phyloP scores from a whole-genome alignment of 2,329 filamentous ascomycete species.

The Tolypocladium inflatum region DNA sequence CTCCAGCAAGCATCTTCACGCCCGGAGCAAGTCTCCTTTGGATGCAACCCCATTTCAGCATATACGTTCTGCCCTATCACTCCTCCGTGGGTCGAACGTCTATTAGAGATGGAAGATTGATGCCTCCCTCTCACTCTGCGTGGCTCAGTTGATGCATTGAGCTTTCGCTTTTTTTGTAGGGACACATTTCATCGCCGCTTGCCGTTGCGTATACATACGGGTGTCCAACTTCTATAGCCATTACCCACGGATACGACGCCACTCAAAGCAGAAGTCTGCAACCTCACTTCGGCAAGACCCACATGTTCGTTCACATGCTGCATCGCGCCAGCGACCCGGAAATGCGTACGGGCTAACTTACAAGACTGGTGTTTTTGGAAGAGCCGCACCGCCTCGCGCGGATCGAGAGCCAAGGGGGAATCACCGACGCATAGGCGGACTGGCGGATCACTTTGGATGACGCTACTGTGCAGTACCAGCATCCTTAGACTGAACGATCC shows the following conservation, averaged over 20 bases:
- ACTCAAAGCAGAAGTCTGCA: not conserved
- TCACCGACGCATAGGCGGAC: no score
- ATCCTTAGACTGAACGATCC: no score
- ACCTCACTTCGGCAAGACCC: no score
- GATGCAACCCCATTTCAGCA: constrained; percentile 37
- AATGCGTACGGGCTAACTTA: no score
- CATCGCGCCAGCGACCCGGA: no score
- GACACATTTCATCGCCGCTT: constrained; percentile 22
- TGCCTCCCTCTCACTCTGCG: constrained; percentile 42
- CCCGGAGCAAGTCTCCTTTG: not conserved
- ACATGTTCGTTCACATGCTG: no score
- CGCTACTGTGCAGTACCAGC: no score
- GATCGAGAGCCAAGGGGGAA: no score
- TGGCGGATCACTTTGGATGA: no score
- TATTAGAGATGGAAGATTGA: constrained; percentile 45
- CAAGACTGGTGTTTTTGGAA: no score
- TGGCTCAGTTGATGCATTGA: constrained; percentile 31
- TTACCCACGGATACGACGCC: not conserved
- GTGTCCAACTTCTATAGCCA: not conserved
- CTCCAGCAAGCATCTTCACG: not conserved
- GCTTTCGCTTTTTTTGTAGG: constrained; percentile 39
- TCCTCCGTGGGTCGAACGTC: constrained; percentile 43
- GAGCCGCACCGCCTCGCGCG: no score
- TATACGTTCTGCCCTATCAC: constrained; percentile 39
- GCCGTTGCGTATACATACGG: not conserved